These are phyloP conservation scores for Aspergillus tamarii DNA, from an alignment of 2,329 filamentous ascomycete genomes.

Conservation along the genomic window DNA sequence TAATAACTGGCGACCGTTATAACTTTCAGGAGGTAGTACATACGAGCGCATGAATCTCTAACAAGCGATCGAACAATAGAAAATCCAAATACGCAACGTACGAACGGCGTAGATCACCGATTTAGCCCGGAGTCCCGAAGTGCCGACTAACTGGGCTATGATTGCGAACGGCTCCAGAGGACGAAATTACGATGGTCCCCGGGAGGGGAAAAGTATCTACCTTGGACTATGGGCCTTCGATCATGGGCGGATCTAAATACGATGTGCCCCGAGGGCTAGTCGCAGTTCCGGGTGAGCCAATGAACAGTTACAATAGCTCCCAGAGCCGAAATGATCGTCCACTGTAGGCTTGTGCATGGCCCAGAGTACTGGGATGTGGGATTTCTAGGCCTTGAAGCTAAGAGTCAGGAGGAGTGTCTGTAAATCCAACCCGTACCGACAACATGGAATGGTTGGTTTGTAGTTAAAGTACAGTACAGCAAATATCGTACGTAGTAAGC, in stretches of 20 bases:
- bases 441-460: not conserved
- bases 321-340: conserved; percentile 13
- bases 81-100: not conserved
- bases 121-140: conserved; percentile 6
- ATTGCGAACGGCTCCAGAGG: conserved; percentile 9
- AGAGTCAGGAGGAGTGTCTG: not conserved
- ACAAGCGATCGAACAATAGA: not conserved
- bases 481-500: not conserved
- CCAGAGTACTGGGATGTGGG: conserved; percentile 16
- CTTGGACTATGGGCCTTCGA: conserved; percentile 3
- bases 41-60: not conserved
- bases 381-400: conserved; percentile 5
- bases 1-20: not conserved
- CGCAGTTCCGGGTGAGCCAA: conserved; percentile 12
- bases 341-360: conserved; percentile 20
- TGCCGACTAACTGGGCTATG: conserved; percentile 12
- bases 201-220: not conserved
- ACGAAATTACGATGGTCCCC: conserved; percentile 16
- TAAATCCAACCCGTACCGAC: not conserved
- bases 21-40: not conserved
- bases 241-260: conserved; percentile 20
- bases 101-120: conserved; percentile 5
- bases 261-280: conserved; percentile 21
- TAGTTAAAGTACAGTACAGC: not conserved
- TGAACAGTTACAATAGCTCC: conserved; percentile 8